Evolutionary conservation across 164 flowering plant species (phyloP), one percentile per base, ranked within the genome.

Genomic region (Piper betle): DNA sequence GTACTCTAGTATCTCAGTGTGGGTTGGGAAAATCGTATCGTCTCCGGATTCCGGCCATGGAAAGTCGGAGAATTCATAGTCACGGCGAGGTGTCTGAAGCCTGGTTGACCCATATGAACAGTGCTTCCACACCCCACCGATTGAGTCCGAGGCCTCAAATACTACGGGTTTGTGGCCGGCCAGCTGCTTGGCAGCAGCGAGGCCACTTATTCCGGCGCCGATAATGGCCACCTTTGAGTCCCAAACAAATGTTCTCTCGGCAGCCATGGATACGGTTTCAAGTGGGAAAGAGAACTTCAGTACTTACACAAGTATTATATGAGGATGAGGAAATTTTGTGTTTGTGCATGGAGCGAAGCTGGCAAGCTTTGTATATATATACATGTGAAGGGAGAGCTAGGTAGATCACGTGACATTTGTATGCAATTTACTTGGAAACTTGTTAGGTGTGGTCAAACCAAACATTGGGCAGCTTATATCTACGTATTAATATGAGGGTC

Each of bases 61-160:
- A 42, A 76, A 93, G 66, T 93, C 99, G 0, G 96, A 80, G 73
- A 93, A 93, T 77, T 93, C 95, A 41, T 78, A 93, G 55, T 86
- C 96, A 6, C 71, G 62, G n/a, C 93, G 88, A 56, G 80, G 83
- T 40, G 93, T 85, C 62, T 93, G 99, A 39, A 93, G 89, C 65
- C 75, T 84, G 1, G 99, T 93, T 1, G 92, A 80, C 2, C 38
- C 52, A 53, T 73, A 88, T 1, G 99, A 78, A 59, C 96, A 85
- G 63, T 86, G 88, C 63, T 59, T 82, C 96, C 99, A 90, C 6
- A 90, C 95, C 5, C 99, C 99, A 39, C 99, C 97, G 4, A 90
- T 73, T 2, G 88, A 82, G 61, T 73, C 84, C 0, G 80, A 71
- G 40, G 95, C 92, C 73, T 93, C 99, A 46, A 93, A 90, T 9